Base-by-base conservation (phyloP, 2,329 filamentous ascomycete genomes). In the Aspergillus sp. region DNA sequence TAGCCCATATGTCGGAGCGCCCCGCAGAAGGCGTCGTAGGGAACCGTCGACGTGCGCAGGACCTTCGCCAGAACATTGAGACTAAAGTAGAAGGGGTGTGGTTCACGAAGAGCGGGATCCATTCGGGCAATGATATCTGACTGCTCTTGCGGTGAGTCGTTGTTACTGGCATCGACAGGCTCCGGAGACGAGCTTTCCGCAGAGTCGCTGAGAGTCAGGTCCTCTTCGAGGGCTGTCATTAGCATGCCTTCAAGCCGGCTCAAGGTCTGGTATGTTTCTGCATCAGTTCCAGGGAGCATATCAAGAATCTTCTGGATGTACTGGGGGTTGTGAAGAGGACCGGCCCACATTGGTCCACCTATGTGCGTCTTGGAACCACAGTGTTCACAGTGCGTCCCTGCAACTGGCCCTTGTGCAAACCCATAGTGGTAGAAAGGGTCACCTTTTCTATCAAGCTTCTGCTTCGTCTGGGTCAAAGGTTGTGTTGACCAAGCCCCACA, bases 401-500 rank as follows among this genome's bases (percentile, higher is more conserved):
- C 80, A 0, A 85, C 84, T 1, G 93, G 92, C 0, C 84, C 93
- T 69, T 89, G 82, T 0, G 89, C 85, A 63, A 93, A 87, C 0
- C 84, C 82, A 71, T 96, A 89, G 72, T 97, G 96, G 78, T 90
- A 94, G 67, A 88, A 91, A 2, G 82, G 81, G 1, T 80, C 82
- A 1, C 88, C 89, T 58, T 88, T 91, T 75, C 92, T 94, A 71
- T 89, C 89, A 2, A 83, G 78, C 10, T 83, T 80, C 36, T 85
- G 78, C 64, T 85, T 89, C 68, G 90, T 90, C 58, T 85, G 86
- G 52, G 90, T 87, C 52, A 98, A 77, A 47, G 86, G 85, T 68
- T 98, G 94, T 0, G 88, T 93, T 55, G 88, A 84, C 91, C 92
- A 98, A 4, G 93, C 87, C n/a, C 93, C 92, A 70, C 95, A 99